Base-by-base conservation (phyloP, 768 basidiomycete species). In the Psilocybe cubensis region DNA sequence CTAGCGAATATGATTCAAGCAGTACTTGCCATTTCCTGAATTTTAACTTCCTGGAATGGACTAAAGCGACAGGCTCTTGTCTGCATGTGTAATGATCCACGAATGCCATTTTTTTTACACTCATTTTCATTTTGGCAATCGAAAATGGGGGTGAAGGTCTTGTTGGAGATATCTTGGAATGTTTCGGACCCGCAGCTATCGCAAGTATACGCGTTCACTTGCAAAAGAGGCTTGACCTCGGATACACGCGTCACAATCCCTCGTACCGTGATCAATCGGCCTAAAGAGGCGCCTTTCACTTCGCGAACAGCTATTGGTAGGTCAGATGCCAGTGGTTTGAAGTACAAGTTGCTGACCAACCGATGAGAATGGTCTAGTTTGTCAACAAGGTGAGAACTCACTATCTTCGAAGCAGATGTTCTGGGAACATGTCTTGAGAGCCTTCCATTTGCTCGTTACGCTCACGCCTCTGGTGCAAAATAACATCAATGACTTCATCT, bases 161-260 rank as follows among this genome's bases (percentile, higher is more conserved):
- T 96, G 68, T 87, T 86, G 9, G 89, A 88, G 56, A 99, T 95
- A 67, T 98, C 95, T 72, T 98, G 96, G 80, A 99, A 99, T 25
- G 95, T 96, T 72, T 99, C 97, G 41, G 94, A 93, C 43, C 97
- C 97, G 70, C 97, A 99, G 58, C 94, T 88, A 69, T 98, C 97
- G 75, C 97, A 98, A 0, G 94, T 96, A 73, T 98, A 99, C 27
- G 96, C 97, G 73, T 96, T 97, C 67, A 98, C 95, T 69, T 93
- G 89, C 12, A 99, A 84, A 17, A 98, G 86, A 9, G 97, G 97
- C 70, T 98, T 98, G 70, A 99, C 97, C 77, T 98, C 97, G 3
- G 96, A 98, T 3, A 99, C 95, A 60, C 97, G 94, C 27, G 95
- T 99, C 52, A 98, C 94, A 63, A 99, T 98, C 54, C 97, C 97